These are phyloP conservation scores for Epicoccum sorghinum DNA, from an alignment of 2,329 filamentous ascomycete species.

Conservation along the genomic window DNA sequence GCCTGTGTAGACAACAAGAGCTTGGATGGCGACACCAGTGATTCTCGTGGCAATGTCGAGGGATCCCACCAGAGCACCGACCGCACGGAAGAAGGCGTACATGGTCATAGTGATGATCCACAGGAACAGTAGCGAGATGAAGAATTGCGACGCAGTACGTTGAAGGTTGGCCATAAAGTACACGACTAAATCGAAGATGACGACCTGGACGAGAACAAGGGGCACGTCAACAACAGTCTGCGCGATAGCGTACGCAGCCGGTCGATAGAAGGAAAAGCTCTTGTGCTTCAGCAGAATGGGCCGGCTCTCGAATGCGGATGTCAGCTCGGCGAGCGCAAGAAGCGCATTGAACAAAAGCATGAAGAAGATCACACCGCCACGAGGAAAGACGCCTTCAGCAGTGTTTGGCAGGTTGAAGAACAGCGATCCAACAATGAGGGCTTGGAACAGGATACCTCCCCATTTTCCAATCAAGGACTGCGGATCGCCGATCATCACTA, in stretches of 20 bases:
- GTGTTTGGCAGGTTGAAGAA: constrained; percentile 62
- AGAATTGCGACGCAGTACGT: constrained; percentile 65
- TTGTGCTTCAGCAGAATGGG: constrained; percentile 75
- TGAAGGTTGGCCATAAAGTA: constrained; percentile 67
- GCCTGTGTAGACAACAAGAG: constrained; percentile 48
- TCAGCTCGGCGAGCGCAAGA: constrained; percentile 65
- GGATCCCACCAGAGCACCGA: constrained; percentile 44
- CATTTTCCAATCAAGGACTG: constrained; percentile 54
- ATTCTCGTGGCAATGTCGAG: constrained; percentile 48
- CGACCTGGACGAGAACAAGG: constrained; percentile 62
- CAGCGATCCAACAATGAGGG: constrained; percentile 50
- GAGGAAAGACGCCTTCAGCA: constrained; percentile 62
- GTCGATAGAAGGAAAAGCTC: constrained; percentile 71
- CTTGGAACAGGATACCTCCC: constrained; percentile 52
- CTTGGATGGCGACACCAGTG: constrained; percentile 50
- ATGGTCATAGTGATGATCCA: constrained; percentile 58
- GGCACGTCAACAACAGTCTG: constrained; percentile 65
- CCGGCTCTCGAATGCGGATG: constrained; percentile 65
- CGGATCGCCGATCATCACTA: constrained; percentile 61
- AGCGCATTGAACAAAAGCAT: constrained; percentile 68
- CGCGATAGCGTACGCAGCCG: constrained; percentile 64
- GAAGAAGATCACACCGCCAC: constrained; percentile 68
- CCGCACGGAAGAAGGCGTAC: constrained; percentile 50
- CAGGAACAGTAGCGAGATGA: constrained; percentile 67
- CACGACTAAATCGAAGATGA: constrained; percentile 65